Percentiles rank a stretch among this genome's conserved stretches.
Evolutionary conservation across 208 protist genomes (phyloP).

Genomic region (Wallacemonas sp.): DNA sequence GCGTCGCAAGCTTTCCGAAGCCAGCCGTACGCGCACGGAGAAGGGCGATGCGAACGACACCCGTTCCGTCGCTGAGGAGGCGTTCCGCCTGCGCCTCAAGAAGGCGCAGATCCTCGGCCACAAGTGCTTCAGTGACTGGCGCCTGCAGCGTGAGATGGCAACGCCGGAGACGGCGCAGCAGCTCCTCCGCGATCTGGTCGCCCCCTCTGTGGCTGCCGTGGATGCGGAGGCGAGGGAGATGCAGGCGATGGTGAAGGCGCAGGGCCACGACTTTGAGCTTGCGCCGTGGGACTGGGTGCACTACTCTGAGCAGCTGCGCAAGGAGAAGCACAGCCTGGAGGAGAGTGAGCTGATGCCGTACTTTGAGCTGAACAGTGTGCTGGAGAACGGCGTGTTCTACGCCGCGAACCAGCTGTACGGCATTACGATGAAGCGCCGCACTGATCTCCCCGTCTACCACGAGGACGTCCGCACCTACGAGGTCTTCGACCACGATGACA

Average conservation of each 20-base stretch:
- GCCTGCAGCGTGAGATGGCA: constrained; percentile 53
- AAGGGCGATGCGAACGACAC: constrained; percentile 34
- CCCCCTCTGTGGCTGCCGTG: constrained; percentile 18
- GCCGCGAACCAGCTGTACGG: constrained; percentile 58
- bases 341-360: constrained; percentile 49
- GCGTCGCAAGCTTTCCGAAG: constrained; percentile 41
- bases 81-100: constrained; percentile 33
- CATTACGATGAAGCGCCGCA: constrained; percentile 39
- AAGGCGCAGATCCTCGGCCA: constrained; percentile 50
- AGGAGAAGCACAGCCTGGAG: constrained; percentile 45
- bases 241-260: constrained; percentile 21
- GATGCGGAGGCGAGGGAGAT: constrained; percentile 37
- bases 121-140: constrained; percentile 53
- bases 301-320: constrained; percentile 51
- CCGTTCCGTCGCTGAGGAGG: constrained; percentile 25
- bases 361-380: constrained; percentile 55
- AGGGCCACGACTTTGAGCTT: constrained; percentile 29
- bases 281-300: constrained; percentile 54
- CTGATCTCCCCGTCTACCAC: constrained; percentile 52
- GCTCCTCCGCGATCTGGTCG: constrained; percentile 32
- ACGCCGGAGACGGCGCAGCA: constrained; percentile 22
- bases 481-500: constrained; percentile 34
- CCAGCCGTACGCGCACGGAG: constrained; percentile 29
- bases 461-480: constrained; percentile 40
- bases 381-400: constrained; percentile 56